Percentiles rank a stretch among this genome's conserved stretches.
These are phyloP conservation scores for Thalassiosira mediterranea DNA, from an alignment of 352 stramenopile genomes.

Conservation along the genomic window DNA sequence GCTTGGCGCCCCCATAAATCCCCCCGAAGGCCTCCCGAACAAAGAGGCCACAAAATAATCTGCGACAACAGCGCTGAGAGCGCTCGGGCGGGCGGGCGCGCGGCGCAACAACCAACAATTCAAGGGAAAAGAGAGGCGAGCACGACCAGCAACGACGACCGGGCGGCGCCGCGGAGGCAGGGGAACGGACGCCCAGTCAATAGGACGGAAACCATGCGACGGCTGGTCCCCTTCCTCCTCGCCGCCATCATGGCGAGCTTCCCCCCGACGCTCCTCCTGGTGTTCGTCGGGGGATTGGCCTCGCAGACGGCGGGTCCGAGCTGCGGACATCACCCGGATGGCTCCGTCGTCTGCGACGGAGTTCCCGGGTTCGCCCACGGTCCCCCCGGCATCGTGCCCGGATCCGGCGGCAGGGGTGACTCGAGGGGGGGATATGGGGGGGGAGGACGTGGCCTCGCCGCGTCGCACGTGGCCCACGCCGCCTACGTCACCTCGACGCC, in stretches of 20 bases:
- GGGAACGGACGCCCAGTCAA: too few relatives aligned
- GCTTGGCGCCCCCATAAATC: too few relatives aligned
- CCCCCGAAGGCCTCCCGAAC: too few relatives aligned
- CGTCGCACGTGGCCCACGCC: conserved; percentile 15
- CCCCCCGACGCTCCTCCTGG: conserved; percentile 29
- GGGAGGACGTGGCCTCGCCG: neutral
- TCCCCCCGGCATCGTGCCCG: neutral
- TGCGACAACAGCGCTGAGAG: too few relatives aligned
- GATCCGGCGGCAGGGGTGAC: neutral
- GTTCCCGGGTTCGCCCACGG: too few relatives aligned
- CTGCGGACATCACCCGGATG: neutral
- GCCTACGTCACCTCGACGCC: conserved; percentile 15
- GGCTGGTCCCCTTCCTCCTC: conserved; percentile 45
- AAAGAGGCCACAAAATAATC: too few relatives aligned
- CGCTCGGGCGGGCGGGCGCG: too few relatives aligned
- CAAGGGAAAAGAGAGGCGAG: too few relatives aligned
- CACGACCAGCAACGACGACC: too few relatives aligned
- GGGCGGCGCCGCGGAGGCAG: too few relatives aligned
- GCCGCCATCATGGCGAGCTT: conserved; percentile 45
- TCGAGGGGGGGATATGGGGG: neutral
- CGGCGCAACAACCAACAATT: too few relatives aligned
- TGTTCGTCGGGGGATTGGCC: conserved; percentile 30
- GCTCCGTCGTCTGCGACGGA: neutral
- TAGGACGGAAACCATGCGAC: conserved; percentile 53
- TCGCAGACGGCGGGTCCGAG: neutral